These are phyloP conservation scores for Metschnikowia matae DNA, from an alignment of 805 yeast genomes.

Conservation along the genomic window DNA sequence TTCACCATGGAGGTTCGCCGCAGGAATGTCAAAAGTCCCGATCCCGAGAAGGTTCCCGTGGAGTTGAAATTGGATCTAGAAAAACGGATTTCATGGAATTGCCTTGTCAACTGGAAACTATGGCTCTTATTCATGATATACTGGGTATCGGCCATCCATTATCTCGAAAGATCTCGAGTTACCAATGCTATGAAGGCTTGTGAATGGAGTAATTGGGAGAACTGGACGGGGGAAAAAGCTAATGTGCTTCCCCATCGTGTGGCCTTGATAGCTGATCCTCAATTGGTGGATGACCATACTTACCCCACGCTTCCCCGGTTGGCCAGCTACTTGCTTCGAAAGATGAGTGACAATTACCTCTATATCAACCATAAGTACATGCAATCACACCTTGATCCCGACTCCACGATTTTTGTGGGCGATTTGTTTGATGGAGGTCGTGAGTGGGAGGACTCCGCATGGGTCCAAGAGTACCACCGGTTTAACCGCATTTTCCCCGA, in stretches of 20 bases:
- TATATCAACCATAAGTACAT: constrained; percentile 66
- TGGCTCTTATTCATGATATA: constrained; percentile 7
- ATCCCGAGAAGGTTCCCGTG: background rate
- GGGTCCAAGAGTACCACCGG: constrained; percentile 69
- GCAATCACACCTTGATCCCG: constrained; percentile 61
- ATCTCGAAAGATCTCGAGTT: constrained; percentile 30
- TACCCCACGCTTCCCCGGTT: constrained; percentile 65
- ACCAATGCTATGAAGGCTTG: constrained; percentile 24
- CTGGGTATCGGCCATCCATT: constrained; percentile 29
- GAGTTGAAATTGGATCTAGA: background rate
- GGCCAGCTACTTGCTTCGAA: constrained; percentile 52
- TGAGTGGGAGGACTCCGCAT: constrained; percentile 64
- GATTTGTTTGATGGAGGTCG: constrained; percentile 96
- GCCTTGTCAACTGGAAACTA: constrained; percentile 1
- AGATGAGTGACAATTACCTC: constrained; percentile 73
- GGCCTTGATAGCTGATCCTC: constrained; percentile 84
- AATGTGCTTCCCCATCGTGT: constrained; percentile 43
- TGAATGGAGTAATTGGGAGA: constrained; percentile 66
- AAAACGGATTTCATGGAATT: background rate
- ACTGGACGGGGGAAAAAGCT: constrained; percentile 37
- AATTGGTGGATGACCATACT: constrained; percentile 81
- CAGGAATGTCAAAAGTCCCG: background rate
- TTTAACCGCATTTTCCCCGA: constrained; percentile 65
- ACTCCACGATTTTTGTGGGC: constrained; percentile 75
- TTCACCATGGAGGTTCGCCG: background rate